These are phyloP conservation scores for Tricholoma flavovirens DNA, from an alignment of 768 basidiomycete species.

Conservation along the genomic window DNA sequence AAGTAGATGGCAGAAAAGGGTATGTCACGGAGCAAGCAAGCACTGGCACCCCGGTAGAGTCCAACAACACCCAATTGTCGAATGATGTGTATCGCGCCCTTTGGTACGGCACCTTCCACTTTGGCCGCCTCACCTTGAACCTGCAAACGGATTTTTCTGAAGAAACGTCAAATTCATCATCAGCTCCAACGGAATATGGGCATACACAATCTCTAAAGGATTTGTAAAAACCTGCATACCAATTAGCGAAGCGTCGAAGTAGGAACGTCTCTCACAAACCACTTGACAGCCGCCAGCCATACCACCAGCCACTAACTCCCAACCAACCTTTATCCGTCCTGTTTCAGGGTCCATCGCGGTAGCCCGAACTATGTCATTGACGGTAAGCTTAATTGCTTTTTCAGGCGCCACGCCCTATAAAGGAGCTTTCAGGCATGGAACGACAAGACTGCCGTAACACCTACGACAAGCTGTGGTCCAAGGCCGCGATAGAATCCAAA, in stretches of 20 bases:
- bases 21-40: slow-evolving; percentile 91
- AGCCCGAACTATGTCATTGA: slow-evolving; percentile 86
- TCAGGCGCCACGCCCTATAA: slow-evolving; percentile 88
- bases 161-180: slow-evolving; percentile 8
- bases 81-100: slow-evolving; percentile 89
- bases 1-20: slow-evolving; percentile 96
- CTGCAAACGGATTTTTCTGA: slow-evolving; percentile 88
- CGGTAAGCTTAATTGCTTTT: slow-evolving; percentile 96
- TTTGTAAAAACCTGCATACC: slow-evolving; percentile 84
- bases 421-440: neutral
- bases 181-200: neutral
- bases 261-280: slow-evolving; percentile 43
- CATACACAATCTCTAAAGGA: slow-evolving; percentile 92
- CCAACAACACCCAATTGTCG: slow-evolving; percentile 89
- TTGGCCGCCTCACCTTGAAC: slow-evolving; percentile 95
- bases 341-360: slow-evolving; percentile 92
- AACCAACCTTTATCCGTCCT: slow-evolving; percentile 83
- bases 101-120: slow-evolving; percentile 69
- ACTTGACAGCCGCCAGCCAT: slow-evolving; percentile 97
- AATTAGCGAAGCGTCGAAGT: slow-evolving; percentile 6
- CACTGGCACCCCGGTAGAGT: slow-evolving; percentile 87
- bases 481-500: slow-evolving; percentile 96
- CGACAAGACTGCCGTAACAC: slow-evolving; percentile 11
- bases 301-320: slow-evolving; percentile 92
- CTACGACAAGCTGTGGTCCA: slow-evolving; percentile 87